These are phyloP conservation scores for Lactarius vividus DNA, from an alignment of 768 basidiomycete genomes.

Conservation along the genomic window DNA sequence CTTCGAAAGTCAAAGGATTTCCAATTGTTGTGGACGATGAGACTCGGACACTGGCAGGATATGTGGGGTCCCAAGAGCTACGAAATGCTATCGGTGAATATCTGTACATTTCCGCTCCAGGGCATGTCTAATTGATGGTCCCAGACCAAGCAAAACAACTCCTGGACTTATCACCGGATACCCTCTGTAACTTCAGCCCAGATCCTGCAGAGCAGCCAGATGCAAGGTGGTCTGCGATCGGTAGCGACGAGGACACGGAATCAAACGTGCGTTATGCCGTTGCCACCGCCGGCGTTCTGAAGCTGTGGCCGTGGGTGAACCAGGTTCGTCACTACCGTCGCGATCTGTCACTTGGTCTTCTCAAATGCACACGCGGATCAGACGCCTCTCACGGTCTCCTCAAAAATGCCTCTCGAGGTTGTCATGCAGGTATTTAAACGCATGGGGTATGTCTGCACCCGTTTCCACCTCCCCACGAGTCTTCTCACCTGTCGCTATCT, in stretches of 20 bases:
- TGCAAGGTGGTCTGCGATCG: conserved; percentile 46
- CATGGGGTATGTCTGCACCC: conserved; percentile 74
- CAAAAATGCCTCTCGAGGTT: conserved; percentile 90
- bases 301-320: conserved; percentile 91
- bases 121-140: background rate
- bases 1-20: conserved; percentile 84
- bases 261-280: conserved; percentile 62
- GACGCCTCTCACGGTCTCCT: conserved; percentile 93
- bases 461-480: conserved; percentile 2
- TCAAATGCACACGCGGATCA: conserved; percentile 35
- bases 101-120: background rate
- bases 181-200: conserved; percentile 67
- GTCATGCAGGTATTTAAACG: conserved; percentile 97
- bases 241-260: conserved; percentile 65
- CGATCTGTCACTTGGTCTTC: conserved; percentile 1
- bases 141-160: conserved; percentile 71
- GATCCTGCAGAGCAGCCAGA: conserved; percentile 53
- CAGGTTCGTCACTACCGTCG: conserved; percentile 53
- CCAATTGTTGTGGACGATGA: conserved; percentile 74
- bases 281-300: conserved; percentile 54
- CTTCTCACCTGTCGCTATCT: conserved; percentile 12
- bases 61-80: conserved; percentile 84
- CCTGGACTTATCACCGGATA: conserved; percentile 58
- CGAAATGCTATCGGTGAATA: conserved; percentile 75
- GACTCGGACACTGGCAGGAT: conserved; percentile 67